Evolutionary conservation across 495 filamentous ascomycete species (phyloP).

Genomic region (Lepidopterella palustris): DNA sequence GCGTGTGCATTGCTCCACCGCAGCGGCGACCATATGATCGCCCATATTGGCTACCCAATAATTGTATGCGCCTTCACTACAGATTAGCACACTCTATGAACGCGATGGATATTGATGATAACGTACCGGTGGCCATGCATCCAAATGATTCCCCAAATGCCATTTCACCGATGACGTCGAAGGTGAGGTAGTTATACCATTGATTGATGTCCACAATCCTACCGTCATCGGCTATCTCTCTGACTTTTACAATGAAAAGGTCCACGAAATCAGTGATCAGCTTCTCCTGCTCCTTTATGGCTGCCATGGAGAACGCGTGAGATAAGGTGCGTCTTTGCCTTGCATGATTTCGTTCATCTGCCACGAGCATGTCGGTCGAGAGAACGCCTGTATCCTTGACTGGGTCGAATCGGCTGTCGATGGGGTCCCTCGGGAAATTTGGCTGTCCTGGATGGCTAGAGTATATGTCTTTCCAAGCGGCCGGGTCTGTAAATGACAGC

Average conservation of each 20-base stretch:
- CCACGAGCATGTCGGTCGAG: slow-evolving; percentile 14
- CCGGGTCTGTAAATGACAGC: background rate
- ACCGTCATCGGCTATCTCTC: background rate
- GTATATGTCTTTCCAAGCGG: slow-evolving; percentile 1
- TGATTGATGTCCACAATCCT: background rate
- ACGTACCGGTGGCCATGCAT: background rate
- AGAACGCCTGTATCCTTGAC: slow-evolving; percentile 8
- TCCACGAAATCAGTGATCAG: background rate
- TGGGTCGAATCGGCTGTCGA: background rate
- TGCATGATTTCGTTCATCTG: slow-evolving; percentile 20
- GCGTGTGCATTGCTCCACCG: slow-evolving; percentile 24
- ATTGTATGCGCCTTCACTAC: slow-evolving; percentile 9
- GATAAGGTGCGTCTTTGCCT: slow-evolving; percentile 19
- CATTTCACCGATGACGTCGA: slow-evolving; percentile 8
- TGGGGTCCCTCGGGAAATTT: background rate
- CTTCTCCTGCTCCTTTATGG: slow-evolving; percentile 24
- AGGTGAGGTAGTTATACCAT: background rate
- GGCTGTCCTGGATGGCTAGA: background rate
- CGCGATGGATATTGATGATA: background rate
- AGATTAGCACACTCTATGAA: slow-evolving; percentile 6
- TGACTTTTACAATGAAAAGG: background rate
- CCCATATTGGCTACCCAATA: slow-evolving; percentile 8
- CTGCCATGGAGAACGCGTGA: slow-evolving; percentile 16
- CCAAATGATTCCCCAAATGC: slow-evolving; percentile 8
- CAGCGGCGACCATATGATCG: slow-evolving; percentile 18